These are phyloP conservation scores for Hansenula sp. DNA, from an alignment of 1,139 yeast species.

Conservation along the genomic window DNA sequence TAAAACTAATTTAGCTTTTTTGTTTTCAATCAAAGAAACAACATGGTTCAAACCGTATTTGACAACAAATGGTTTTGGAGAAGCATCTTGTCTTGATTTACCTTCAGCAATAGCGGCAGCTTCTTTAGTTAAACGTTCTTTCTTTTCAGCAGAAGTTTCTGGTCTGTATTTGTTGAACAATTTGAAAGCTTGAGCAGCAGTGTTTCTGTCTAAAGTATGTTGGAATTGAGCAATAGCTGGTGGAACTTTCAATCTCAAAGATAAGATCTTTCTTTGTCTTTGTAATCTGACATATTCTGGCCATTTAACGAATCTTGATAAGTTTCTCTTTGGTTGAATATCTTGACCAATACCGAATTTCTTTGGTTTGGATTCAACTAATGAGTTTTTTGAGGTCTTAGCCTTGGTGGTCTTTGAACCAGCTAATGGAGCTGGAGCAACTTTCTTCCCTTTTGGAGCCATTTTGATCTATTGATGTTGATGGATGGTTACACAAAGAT, in stretches of 20 bases:
- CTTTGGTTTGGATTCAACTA: slow-evolving; percentile 84
- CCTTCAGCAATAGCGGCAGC: slow-evolving; percentile 99
- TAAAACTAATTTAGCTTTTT: slow-evolving; percentile 94
- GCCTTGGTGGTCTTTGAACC: slow-evolving; percentile 23
- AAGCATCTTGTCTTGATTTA: slow-evolving; percentile 90
- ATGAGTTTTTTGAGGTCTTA: slow-evolving; percentile 48
- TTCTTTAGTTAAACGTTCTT: slow-evolving; percentile 97
- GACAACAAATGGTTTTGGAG: slow-evolving; percentile 93
- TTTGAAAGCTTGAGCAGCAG: slow-evolving; percentile 95
- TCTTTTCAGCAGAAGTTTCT: slow-evolving; percentile 95
- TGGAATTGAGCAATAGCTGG: slow-evolving; percentile 97
- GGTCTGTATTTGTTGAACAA: slow-evolving; percentile 98
- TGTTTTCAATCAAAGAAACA: slow-evolving; percentile 94
- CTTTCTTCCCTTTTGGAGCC: slow-evolving; percentile 80
- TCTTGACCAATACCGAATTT: slow-evolving; percentile 96
- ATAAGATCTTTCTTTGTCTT: slow-evolving; percentile 96
- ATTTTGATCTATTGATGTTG: slow-evolving; percentile 18
- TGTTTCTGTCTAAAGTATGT: slow-evolving; percentile 93
- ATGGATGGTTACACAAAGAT: neutral
- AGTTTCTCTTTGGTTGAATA: slow-evolving; percentile 93
- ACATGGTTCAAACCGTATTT: slow-evolving; percentile 99
- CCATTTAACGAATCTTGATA: slow-evolving; percentile 96
- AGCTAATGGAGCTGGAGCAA: slow-evolving; percentile 88
- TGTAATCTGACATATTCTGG: slow-evolving; percentile 96
- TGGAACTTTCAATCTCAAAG: slow-evolving; percentile 96